Evolutionary conservation across 2,329 filamentous ascomycete genomes (phyloP), one percentile per base, ranked within the genome.

Genomic region (Fusarium annulatum): DNA sequence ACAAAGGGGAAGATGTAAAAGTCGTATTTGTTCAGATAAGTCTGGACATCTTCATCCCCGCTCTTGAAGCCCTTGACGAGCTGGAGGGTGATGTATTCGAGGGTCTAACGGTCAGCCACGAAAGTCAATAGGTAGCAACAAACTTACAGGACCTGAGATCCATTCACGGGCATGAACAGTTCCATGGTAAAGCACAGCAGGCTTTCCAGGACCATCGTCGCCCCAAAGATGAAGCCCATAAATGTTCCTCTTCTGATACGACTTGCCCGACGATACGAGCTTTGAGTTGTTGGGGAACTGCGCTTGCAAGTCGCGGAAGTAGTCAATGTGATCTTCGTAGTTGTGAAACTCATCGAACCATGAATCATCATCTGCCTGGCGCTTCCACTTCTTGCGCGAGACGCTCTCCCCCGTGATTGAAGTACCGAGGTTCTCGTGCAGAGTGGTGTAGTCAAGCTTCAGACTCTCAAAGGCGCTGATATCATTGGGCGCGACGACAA

Each of bases 201-300:
- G 85, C 76, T 86, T 87, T 28, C 84, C 85, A n/a, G 80, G 82
- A 2, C 82, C 82, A 16, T 76, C 78, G 4, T 78, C 77, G 12
- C 86, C 87, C 79, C 82, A 88, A 33, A 88, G 79, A 69, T 88
- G 86, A 52, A 88, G 72, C 1, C 90, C 92, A 21, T 88, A 87
- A 55, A 94, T 93, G 62, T 81, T 77, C 34, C 85, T 80, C 15
- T 85, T 85, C 73, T 86, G 78, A 45, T 82, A 82, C 2, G 86
- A 87, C 21, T 78, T 81, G 1, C 87, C 87, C 9, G 84, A 80
- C 4, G 81, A 83, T 10, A 88, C 79, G 10, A 87, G 77, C 75
- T 87, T 82, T 2, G 87, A 85, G 69, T 87, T 86, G 14, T 78
- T 78, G 7, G 86, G 82, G 64, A 86, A 85, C 9, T 79, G 71